Conservation (phyloP, 116 monocot genomes). For the Papilionanthe hybrid region DNA sequence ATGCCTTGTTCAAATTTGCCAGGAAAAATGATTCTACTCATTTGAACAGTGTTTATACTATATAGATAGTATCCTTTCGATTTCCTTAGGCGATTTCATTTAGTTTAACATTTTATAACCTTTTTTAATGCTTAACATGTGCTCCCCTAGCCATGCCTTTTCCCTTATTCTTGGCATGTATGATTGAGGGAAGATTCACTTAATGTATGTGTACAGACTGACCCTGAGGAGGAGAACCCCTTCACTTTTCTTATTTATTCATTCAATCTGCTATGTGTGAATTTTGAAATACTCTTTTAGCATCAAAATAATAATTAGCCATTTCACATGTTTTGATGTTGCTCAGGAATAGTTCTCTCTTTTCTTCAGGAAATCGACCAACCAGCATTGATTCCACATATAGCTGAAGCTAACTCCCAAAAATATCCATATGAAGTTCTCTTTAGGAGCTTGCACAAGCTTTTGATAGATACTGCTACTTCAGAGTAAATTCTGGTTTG, state of each 20-base stretch:
- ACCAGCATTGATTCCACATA: constrained; percentile 98
- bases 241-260: neutral
- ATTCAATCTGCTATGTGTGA: neutral
- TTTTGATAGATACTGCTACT: constrained; percentile 97
- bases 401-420: constrained; percentile 91
- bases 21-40: neutral
- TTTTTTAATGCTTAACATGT: neutral
- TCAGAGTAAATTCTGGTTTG: constrained; percentile 61
- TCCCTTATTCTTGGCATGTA: neutral
- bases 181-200: neutral
- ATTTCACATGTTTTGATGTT: neutral
- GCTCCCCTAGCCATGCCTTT: neutral
- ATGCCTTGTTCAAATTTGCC: neutral
- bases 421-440: constrained; percentile 98
- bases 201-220: neutral
- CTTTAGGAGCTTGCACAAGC: constrained; percentile 97
- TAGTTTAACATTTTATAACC: neutral
- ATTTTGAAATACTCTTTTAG: neutral
- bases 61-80: neutral
- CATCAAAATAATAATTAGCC: neutral
- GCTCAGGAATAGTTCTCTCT: neutral
- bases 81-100: neutral
- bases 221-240: neutral
- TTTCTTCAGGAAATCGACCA: constrained; percentile 89
- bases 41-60: neutral